phyloP scores from a whole-genome alignment of 1,284 basidiomycete genomes.

The Pascua sp. region DNA sequence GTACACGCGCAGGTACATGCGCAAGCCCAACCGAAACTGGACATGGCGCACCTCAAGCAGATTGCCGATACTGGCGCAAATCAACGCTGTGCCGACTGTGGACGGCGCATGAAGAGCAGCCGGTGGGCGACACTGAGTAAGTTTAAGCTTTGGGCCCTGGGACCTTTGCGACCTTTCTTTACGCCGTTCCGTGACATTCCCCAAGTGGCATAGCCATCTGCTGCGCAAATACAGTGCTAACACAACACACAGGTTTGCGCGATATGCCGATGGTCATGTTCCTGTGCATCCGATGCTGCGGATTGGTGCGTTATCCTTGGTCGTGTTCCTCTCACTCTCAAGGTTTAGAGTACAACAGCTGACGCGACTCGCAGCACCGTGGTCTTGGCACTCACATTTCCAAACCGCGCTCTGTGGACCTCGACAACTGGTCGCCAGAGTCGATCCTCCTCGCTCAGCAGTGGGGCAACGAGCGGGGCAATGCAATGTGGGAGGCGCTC shows the following conservation, averaged over 20 bases:
- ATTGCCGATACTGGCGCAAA: slow-evolving; percentile 34
- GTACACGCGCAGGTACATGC: background rate
- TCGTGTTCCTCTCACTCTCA: background rate
- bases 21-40: slow-evolving; percentile 2
- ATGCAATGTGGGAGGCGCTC: slow-evolving; percentile 47
- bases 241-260: slow-evolving; percentile 29
- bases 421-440: slow-evolving; percentile 53
- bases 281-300: slow-evolving; percentile 55
- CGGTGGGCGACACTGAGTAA: slow-evolving; percentile 49
- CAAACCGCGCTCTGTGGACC: slow-evolving; percentile 53
- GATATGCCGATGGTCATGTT: slow-evolving; percentile 52
- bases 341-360: background rate
- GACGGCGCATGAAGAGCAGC: slow-evolving; percentile 39
- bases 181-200: background rate
- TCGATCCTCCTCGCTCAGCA: slow-evolving; percentile 40
- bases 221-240: background rate
- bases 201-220: background rate
- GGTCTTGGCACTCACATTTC: slow-evolving; percentile 54
- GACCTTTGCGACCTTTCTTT: background rate
- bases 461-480: slow-evolving; percentile 50
- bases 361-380: slow-evolving; percentile 41
- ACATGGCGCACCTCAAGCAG: slow-evolving; percentile 13
- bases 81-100: slow-evolving; percentile 52
- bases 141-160: slow-evolving; percentile 6
- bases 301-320: slow-evolving; percentile 29